phyloP scores from a whole-genome alignment of 805 yeast species.

The Candida incommunis region DNA sequence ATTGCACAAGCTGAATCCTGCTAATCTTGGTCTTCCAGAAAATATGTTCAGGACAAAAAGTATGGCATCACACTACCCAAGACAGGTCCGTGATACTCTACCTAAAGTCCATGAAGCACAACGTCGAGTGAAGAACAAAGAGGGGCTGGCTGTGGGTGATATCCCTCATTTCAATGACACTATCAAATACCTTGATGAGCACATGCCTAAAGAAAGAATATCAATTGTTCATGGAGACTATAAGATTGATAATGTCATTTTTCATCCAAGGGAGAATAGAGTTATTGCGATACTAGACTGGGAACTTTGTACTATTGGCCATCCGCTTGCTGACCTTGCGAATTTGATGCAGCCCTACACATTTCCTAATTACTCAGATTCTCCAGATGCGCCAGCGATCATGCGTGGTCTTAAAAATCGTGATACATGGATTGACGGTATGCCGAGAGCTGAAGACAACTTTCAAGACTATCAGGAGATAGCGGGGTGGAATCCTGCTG shows the following conservation, averaged over 20 bases:
- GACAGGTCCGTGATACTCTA: constrained; percentile 36
- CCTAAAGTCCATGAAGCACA: constrained; percentile 28
- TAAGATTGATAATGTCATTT: constrained; percentile 49
- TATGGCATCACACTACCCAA: constrained; percentile 31
- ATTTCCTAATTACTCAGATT: constrained; percentile 22
- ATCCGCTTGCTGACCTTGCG: constrained; percentile 48
- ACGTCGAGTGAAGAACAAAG: constrained; percentile 17
- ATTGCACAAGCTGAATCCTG: constrained; percentile 36
- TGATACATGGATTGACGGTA: constrained; percentile 7
- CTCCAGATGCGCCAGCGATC: neutral
- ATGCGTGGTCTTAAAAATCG: constrained; percentile 17
- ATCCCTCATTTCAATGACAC: constrained; percentile 34
- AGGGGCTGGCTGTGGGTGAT: constrained; percentile 25
- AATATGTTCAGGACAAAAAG: constrained; percentile 23
- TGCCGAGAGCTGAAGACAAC: constrained; percentile 13
- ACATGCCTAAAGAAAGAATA: constrained; percentile 33
- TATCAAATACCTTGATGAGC: constrained; percentile 27
- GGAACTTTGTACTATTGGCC: constrained; percentile 54
- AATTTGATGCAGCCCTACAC: constrained; percentile 43
- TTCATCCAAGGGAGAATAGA: constrained; percentile 35
- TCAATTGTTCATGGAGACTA: constrained; percentile 50
- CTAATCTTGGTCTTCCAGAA: constrained; percentile 31
- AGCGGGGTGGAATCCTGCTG: constrained; percentile 29
- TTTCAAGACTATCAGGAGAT: constrained; percentile 16
- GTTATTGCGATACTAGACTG: constrained; percentile 48